These are phyloP conservation scores for Sugiyamaella japonica DNA, from an alignment of 1,139 yeast species.

Conservation along the genomic window DNA sequence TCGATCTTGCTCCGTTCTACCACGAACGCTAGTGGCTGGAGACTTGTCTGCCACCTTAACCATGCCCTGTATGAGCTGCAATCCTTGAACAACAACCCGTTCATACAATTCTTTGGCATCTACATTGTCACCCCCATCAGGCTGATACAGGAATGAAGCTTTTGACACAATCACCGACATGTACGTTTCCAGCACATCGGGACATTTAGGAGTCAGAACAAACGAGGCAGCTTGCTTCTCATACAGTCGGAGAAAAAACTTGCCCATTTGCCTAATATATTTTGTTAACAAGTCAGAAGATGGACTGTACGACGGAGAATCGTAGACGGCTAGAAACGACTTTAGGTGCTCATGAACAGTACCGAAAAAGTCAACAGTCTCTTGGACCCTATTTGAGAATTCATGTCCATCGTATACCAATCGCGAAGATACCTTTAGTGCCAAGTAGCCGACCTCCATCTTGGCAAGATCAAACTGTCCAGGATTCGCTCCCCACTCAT, in stretches of 20 bases:
- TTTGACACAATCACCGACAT: slow-evolving; percentile 60
- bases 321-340: slow-evolving; percentile 55
- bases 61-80: slow-evolving; percentile 63
- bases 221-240: slow-evolving; percentile 68
- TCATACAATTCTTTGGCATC: slow-evolving; percentile 74
- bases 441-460: slow-evolving; percentile 73
- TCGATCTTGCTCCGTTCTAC: slow-evolving; percentile 54
- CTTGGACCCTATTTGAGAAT: slow-evolving; percentile 59
- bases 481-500: slow-evolving; percentile 53
- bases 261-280: slow-evolving; percentile 73
- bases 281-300: slow-evolving; percentile 63
- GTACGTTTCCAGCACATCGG: slow-evolving; percentile 58
- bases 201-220: slow-evolving; percentile 64
- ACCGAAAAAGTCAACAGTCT: slow-evolving; percentile 60
- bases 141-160: slow-evolving; percentile 58
- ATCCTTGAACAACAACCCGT: slow-evolving; percentile 66
- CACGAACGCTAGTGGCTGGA: slow-evolving; percentile 67
- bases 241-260: slow-evolving; percentile 61
- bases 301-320: slow-evolving; percentile 38
- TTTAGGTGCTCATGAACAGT: slow-evolving; percentile 62
- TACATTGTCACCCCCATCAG: slow-evolving; percentile 34
- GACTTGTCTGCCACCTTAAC: slow-evolving; percentile 62
- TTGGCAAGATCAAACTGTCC: slow-evolving; percentile 36
- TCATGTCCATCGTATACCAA: slow-evolving; percentile 77
- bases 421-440: slow-evolving; percentile 73